Conservation (phyloP, 306 rosid genomes). For the Rosa rugosa region DNA sequence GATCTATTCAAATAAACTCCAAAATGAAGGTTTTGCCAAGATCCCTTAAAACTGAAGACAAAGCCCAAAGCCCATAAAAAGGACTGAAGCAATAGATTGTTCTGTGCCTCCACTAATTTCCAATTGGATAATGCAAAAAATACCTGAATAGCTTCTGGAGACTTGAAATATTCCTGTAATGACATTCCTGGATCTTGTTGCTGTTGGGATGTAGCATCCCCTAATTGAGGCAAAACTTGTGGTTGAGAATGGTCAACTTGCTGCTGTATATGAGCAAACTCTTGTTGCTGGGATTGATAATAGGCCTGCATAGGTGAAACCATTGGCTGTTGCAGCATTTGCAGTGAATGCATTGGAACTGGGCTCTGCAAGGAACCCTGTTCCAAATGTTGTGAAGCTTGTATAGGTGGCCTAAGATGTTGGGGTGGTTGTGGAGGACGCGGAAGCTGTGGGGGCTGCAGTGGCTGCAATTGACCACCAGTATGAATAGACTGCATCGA, state of each 20-base stretch:
- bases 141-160: constrained; percentile 99
- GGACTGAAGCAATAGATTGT: background rate
- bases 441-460: constrained; percentile 97
- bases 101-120: background rate
- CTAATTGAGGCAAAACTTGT: constrained; percentile 34
- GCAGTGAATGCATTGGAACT: constrained; percentile 57
- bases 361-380: constrained; percentile 60
- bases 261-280: constrained; percentile 44
- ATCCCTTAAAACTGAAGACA: background rate
- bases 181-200: constrained; percentile 77
- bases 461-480: constrained; percentile 81
- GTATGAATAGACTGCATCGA: constrained; percentile 71
- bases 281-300: constrained; percentile 67
- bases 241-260: constrained; percentile 61
- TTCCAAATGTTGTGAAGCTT: constrained; percentile 74
- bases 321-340: constrained; percentile 76
- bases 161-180: constrained; percentile 80
- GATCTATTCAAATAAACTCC: background rate
- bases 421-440: constrained; percentile 97
- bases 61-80: background rate
- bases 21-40: background rate
- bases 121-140: background rate
- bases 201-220: constrained; percentile 52
- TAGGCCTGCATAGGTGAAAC: constrained; percentile 62
- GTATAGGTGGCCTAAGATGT: constrained; percentile 82